Evolutionary conservation across 2,329 filamentous ascomycete species (phyloP).

Genomic region (Stachybotrys echinatus): DNA sequence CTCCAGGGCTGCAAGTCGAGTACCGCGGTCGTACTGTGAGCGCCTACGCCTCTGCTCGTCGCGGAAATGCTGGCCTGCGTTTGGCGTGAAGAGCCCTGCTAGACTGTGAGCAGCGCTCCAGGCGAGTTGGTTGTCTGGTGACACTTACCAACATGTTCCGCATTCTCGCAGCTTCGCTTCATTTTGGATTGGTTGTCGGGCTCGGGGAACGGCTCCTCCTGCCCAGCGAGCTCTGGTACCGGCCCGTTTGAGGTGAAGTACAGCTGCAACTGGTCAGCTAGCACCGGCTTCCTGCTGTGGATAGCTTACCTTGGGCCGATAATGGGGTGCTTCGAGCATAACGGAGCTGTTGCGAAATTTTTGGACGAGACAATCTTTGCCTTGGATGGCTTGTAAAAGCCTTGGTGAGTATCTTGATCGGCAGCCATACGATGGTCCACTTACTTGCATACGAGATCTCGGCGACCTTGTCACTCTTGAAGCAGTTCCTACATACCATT

Average conservation of each 20-base stretch:
- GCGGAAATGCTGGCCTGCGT: constrained; percentile 65
- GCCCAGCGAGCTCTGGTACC: constrained; percentile 51
- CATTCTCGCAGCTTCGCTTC: constrained; percentile 81
- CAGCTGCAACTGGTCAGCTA: constrained; percentile 29
- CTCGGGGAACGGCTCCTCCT: constrained; percentile 69
- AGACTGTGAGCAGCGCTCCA: not conserved
- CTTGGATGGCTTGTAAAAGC: constrained; percentile 68
- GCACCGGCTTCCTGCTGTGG: not conserved
- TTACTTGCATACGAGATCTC: constrained; percentile 94
- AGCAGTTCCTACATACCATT: constrained; percentile 74
- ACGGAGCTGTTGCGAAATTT: constrained; percentile 97
- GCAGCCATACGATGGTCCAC: constrained; percentile 30
- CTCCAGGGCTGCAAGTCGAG: constrained; percentile 63
- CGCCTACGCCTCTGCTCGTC: constrained; percentile 72
- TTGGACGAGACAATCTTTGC: constrained; percentile 81
- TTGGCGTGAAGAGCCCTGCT: constrained; percentile 75
- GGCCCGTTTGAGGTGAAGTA: constrained; percentile 47
- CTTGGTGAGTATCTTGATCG: not conserved
- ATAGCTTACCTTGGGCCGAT: constrained; percentile 69
- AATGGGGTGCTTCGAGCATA: constrained; percentile 79
- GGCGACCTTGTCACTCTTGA: constrained; percentile 77
- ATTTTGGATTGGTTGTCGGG: constrained; percentile 85
- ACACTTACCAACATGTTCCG: constrained; percentile 70
- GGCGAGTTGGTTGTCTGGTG: not conserved
- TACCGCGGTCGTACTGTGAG: constrained; percentile 79